These are phyloP conservation scores for Acmispon strigosus DNA, from an alignment of 306 rosid genomes.

Conservation along the genomic window DNA sequence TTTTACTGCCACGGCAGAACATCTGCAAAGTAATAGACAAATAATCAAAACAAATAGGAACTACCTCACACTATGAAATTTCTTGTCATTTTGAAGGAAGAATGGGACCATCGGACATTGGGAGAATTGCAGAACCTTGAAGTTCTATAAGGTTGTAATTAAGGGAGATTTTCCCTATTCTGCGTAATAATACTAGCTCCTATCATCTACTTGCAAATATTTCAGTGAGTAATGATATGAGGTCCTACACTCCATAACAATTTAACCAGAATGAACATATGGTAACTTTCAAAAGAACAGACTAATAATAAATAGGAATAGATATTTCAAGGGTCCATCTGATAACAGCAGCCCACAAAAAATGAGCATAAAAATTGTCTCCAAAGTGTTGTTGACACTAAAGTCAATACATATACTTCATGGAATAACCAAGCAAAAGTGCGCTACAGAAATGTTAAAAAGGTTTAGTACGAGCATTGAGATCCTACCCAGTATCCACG, in stretches of 20 bases:
- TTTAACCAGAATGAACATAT: neutral
- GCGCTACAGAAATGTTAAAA: neutral
- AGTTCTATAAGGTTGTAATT: no score
- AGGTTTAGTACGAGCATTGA: conserved; percentile 15
- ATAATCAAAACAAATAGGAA: conserved; percentile 20
- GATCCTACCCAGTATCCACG: conserved; percentile 92
- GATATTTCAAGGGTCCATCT: neutral
- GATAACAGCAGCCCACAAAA: neutral
- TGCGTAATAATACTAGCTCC: no score
- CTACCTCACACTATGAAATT: neutral
- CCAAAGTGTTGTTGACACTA: neutral
- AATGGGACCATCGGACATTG: no score
- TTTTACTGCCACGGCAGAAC: conserved; percentile 94
- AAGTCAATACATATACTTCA: neutral
- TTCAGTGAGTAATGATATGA: neutral
- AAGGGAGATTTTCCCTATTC: no score
- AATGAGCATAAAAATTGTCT: neutral
- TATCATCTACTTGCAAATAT: neutral
- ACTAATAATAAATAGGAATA: neutral
- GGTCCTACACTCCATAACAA: neutral
- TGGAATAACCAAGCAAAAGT: neutral
- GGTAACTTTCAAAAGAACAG: neutral
- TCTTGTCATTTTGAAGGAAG: neutral
- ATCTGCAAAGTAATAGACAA: conserved; percentile 45
- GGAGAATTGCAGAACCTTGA: no score